Base-by-base conservation (phyloP, 768 basidiomycete species). In the Obba rivulosa region DNA sequence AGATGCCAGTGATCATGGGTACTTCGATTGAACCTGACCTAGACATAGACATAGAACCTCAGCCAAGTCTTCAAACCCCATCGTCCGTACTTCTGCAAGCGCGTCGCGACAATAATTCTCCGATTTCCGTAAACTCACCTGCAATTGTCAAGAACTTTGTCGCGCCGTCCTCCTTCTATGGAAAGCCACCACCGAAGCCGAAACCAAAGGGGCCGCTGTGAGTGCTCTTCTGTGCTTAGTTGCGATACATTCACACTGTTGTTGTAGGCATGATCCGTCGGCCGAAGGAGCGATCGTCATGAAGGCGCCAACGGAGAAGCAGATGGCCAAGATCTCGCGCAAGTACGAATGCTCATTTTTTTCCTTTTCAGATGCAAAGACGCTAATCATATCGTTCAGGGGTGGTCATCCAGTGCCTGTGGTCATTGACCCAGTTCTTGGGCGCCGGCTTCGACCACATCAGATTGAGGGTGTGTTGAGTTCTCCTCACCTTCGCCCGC, bases 361-460 rank as follows among this genome's bases (percentile, higher is more conserved):
- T 36, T 42, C 16, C 43, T 16, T 40, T 23, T 46, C 28, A 17
- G 34, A 37, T 16, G 1, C 13, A 24, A 40, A 38, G 35, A 24
- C 18, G 10, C 25, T 34, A 16, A 24, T 34, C 13, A 41, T 17
- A 31, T 44, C 14, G 22, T 14, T 35, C 34, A 92, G 91, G 61
- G 72, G 77, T 46, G 57, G 77, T 11, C 74, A 83, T 4, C 63
- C 92, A 10, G 77, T 89, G 10, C 78, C 83, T 45, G 94, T 98
- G 3, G 94, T 98, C 2, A 63, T 99, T 23, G 95, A 98, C 62
- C 95, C 94, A 2, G 68, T 87, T n/a, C 62, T 99, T 20, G 73
- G 80, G 1, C 75, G 78, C 34, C 76, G 77, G 44, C 78, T 99
- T 66, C 75, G 95, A 44, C 80, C 85, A 13, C 96, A 99, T 68